These are phyloP conservation scores for Monosporascus cannonballus DNA, from an alignment of 2,329 filamentous ascomycete species.

Conservation along the genomic window DNA sequence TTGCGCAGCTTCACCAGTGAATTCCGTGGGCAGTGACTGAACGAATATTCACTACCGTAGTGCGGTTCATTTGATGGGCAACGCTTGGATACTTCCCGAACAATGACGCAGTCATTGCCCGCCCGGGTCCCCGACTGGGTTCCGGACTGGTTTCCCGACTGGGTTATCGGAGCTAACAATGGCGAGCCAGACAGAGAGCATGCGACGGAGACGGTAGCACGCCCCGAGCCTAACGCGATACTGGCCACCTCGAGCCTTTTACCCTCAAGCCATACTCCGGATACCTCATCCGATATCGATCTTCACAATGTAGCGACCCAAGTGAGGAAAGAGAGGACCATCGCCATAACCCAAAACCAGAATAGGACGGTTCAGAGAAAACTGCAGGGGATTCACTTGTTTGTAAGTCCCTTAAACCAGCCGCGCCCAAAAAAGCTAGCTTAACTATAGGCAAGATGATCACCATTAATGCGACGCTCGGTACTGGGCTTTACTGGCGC, in stretches of 20 bases:
- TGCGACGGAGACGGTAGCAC: too few species aligned
- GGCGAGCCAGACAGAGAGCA: not conserved
- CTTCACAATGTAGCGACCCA: not conserved
- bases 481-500: slow-evolving; percentile 24
- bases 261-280: not conserved
- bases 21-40: not conserved
- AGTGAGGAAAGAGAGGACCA: slow-evolving; percentile 3
- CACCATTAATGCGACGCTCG: slow-evolving; percentile 21
- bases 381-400: slow-evolving; percentile 18
- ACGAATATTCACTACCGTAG: not conserved
- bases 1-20: too few species aligned
- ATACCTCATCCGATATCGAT: slow-evolving; percentile 1
- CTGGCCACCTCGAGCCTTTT: not conserved
- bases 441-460: slow-evolving; percentile 18
- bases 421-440: not conserved
- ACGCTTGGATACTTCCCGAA: not conserved
- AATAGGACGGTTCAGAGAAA: slow-evolving; percentile 18
- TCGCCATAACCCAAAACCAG: slow-evolving; percentile 12
- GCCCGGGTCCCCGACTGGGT: slow-evolving; percentile 15
- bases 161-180: slow-evolving; percentile 1
- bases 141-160: slow-evolving; percentile 14
- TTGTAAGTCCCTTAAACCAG: slow-evolving; percentile 10
- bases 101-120: not conserved
- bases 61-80: not conserved
- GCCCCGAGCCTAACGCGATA: not conserved